These are phyloP conservation scores for Brassica rapa DNA, from an alignment of 345 rosid genomes.

Conservation along the genomic window DNA sequence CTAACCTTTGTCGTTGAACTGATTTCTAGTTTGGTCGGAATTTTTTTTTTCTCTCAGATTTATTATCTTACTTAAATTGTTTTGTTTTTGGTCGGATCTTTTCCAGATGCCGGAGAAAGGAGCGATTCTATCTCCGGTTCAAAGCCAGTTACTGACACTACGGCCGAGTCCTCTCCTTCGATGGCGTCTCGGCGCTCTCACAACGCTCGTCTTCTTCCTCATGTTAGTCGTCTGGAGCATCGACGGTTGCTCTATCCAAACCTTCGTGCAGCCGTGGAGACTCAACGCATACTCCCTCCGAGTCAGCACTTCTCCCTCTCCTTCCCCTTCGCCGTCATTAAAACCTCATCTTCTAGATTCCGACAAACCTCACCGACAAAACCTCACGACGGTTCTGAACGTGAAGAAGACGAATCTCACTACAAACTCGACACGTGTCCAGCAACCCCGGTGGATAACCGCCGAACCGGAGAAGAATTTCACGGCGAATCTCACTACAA, in stretches of 20 bases:
- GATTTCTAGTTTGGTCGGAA: constrained; percentile 12
- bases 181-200: constrained; percentile 71
- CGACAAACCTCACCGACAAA: constrained; percentile 15
- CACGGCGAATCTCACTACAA: constrained; percentile 47
- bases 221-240: constrained; percentile 73
- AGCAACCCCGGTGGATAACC: constrained; percentile 50
- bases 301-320: constrained; percentile 22
- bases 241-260: constrained; percentile 60
- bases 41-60: neutral
- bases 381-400: constrained; percentile 11
- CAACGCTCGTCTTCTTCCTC: constrained; percentile 58
- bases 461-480: constrained; percentile 54
- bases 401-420: constrained; percentile 25
- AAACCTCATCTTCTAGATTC: constrained; percentile 12
- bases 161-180: constrained; percentile 53
- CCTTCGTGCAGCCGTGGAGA: constrained; percentile 63
- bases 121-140: constrained; percentile 30
- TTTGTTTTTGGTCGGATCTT: constrained; percentile 13
- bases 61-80: neutral
- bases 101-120: constrained; percentile 73
- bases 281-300: constrained; percentile 41
- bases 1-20: constrained; percentile 34
- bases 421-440: constrained; percentile 12
- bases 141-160: constrained; percentile 40
- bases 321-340: neutral